Evolutionary conservation across 2,329 filamentous ascomycete species (phyloP).

Genomic region (Verticillium nubilum): DNA sequence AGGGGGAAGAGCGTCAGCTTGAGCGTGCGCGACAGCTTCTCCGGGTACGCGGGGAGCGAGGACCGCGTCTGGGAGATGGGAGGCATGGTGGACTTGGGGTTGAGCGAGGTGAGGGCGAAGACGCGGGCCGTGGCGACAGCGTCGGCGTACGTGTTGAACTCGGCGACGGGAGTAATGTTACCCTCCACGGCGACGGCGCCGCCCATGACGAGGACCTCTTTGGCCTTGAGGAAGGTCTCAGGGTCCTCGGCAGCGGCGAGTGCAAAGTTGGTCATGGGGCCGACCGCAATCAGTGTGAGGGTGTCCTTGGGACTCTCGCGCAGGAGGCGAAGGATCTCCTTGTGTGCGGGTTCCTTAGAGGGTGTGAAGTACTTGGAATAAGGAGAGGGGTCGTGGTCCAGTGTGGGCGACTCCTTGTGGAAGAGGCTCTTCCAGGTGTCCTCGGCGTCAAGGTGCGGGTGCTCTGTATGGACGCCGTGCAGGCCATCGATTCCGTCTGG

Average conservation of each 20-base stretch:
- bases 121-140: constrained; percentile 70
- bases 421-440: constrained; percentile 72
- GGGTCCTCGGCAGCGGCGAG: constrained; percentile 83
- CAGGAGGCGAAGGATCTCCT: constrained; percentile 85
- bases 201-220: constrained; percentile 94
- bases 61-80: constrained; percentile 48
- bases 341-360: constrained; percentile 67
- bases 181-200: constrained; percentile 74
- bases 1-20: constrained; percentile 69
- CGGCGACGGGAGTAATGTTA: constrained; percentile 79
- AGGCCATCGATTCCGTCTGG: constrained; percentile 71
- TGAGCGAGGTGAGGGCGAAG: constrained; percentile 69
- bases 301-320: constrained; percentile 76
- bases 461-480: constrained; percentile 68
- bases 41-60: constrained; percentile 57
- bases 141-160: constrained; percentile 96
- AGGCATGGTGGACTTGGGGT: constrained; percentile 76
- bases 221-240: constrained; percentile 80
- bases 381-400: constrained; percentile 22
- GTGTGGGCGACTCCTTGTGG: constrained; percentile 24
- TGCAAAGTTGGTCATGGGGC: constrained; percentile 90
- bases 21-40: constrained; percentile 55
- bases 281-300: constrained; percentile 84
- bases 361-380: constrained; percentile 65
- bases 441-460: constrained; percentile 68